Evolutionary conservation across 352 stramenopile genomes (phyloP), one percentile per base, ranked within the genome.

Genomic region (Phytopythium oedochilum): DNA sequence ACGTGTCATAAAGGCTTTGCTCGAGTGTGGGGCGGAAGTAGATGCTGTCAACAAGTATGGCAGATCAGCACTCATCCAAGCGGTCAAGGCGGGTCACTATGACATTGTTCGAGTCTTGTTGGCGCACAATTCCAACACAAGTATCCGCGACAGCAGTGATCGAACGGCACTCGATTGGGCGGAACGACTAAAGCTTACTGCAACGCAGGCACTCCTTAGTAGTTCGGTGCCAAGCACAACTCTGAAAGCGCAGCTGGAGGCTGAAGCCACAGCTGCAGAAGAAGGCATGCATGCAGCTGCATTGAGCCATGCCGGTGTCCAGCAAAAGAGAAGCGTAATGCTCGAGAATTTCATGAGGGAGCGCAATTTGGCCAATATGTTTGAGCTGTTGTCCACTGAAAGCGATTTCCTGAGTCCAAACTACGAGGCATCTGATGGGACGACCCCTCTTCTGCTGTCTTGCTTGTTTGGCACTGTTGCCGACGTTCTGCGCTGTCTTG

Each of bases 41-140:
- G 62, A 88, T 35, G 52, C 57, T 11, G 44, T 59, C 10, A 76
- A 77, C 39, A 6, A 35, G 9, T 38, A 38, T 8, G 64, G 64
- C 18, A 58, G 68, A 15, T 74, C 78, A 5, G 43, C 73, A 15
- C 47, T 89, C 12, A 81, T 84, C 8, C 75, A 89, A 60, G 75
- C 78, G 9, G 60, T 68, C 17, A 59, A 79, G 1, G 70, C 68
- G 0, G 60, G 70, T 12, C 78, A 87, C 29, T 57, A 64, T 22
- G 64, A 78, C 7, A 55, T 68, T 14, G 53, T 68, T 17, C 63
- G 58, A 9, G 63, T 78, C 15, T 53, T 91, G 0, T 36, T 89
- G 11, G 76, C 78, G 0, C 74, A 73, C 50, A 59, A 55, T 9
- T 73, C 74, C 14, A 57, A 61, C n/a, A 74, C 68, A 44, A 22